Evolutionary conservation across 2,329 filamentous ascomycete genomes (phyloP).

Genomic region (Alternaria alternata): DNA sequence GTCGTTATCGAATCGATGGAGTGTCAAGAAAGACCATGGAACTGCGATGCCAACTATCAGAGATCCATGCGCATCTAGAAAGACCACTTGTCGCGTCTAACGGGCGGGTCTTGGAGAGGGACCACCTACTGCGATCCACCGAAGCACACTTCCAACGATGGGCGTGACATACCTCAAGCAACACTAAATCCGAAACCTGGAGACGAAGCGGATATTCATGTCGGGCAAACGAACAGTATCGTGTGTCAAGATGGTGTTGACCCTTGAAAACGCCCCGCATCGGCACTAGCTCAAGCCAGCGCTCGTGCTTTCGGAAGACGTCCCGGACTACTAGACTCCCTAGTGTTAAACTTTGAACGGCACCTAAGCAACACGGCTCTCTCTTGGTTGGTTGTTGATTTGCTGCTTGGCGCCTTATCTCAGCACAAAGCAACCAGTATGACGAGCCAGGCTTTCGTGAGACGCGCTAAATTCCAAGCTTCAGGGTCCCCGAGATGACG

Average conservation of each 20-base stretch:
- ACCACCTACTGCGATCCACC: background rate
- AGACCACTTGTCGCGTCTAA: background rate
- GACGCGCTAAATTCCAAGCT: background rate
- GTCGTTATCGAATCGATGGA: background rate
- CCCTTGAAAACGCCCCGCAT: background rate
- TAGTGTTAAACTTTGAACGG: background rate
- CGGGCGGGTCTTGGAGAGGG: background rate
- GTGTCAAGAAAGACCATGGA: background rate
- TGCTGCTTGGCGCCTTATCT: background rate
- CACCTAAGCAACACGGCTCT: no score
- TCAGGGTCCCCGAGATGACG: background rate
- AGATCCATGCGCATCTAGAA: background rate
- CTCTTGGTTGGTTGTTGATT: background rate
- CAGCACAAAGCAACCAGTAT: background rate
- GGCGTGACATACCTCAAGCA: background rate
- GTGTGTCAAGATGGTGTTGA: background rate
- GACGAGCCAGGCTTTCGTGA: background rate
- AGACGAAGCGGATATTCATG: background rate
- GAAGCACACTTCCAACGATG: background rate
- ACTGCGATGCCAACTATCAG: fast-evolving
- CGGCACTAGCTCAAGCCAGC: background rate
- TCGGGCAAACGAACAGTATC: background rate
- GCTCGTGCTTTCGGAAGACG: background rate
- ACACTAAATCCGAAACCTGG: background rate
- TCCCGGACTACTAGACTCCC: background rate